Evolutionary conservation across 1,139 yeast genomes (phyloP).

Genomic region (Scheffersomyces titani): DNA sequence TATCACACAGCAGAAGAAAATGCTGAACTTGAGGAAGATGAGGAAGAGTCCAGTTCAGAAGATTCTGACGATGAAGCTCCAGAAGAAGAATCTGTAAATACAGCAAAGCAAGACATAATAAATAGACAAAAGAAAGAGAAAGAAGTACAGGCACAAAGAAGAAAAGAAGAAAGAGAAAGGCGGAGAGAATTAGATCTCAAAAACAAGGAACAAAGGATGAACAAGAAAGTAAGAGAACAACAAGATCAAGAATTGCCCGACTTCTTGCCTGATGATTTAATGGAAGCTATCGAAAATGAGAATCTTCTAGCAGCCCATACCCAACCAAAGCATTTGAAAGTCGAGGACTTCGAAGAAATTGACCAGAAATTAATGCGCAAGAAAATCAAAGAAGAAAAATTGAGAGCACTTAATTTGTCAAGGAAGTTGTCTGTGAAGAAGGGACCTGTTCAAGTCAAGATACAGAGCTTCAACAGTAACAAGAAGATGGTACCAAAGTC

Average conservation of each 20-base stretch:
- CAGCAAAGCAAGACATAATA: conserved; percentile 32
- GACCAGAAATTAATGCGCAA: conserved; percentile 22
- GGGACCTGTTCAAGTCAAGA: conserved; percentile 61
- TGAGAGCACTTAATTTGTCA: conserved; percentile 40
- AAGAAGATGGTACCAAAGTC: conserved; percentile 47
- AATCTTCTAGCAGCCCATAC: conserved; percentile 1
- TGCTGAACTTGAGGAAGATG: conserved; percentile 10
- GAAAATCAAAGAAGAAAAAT: conserved; percentile 40
- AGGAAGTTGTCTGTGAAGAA: conserved; percentile 41
- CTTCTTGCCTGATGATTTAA: conserved; percentile 49
- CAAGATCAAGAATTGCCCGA: conserved; percentile 42
- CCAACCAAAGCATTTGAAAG: conserved; percentile 36
- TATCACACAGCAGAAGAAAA: conserved; percentile 20
- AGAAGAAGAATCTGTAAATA: conserved; percentile 43
- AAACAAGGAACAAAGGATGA: conserved; percentile 51
- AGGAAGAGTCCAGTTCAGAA: conserved; percentile 17
- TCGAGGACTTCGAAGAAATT: conserved; percentile 36
- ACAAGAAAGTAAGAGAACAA: conserved; percentile 27
- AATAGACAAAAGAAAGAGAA: conserved; percentile 34
- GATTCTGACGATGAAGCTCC: conserved; percentile 48
- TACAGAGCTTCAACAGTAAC: conserved; percentile 27
- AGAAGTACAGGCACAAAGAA: conserved; percentile 33
- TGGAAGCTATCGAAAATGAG: conserved; percentile 28
- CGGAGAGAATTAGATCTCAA: conserved; percentile 51
- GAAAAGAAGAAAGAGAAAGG: conserved; percentile 44